Base-by-base conservation (phyloP, 768 basidiomycete genomes). In the Tricholoma bakamatsutake region DNA sequence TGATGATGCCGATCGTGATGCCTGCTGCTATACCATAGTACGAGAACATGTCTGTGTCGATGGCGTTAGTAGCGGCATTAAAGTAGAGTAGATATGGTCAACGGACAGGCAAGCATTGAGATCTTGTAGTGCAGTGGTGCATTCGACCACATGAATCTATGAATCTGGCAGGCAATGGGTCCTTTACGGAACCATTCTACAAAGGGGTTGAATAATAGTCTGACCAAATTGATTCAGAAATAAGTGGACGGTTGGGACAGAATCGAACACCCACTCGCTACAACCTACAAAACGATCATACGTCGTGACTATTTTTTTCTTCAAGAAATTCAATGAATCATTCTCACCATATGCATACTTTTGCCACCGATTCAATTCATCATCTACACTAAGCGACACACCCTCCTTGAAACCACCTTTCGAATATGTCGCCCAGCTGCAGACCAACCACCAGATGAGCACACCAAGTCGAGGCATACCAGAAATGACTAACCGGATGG, bases 351-450 rank as follows among this genome's bases (percentile, higher is more conserved):
- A 85, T 50, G 81, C 70, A 60, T 80, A 81, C 58, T 94, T 95
- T 57, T 93, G 90, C 93, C 93, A 96, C 3, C 93, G 71, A 63
- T 93, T 93, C 46, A 94, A 68, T 66, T 96, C 93, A 67, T 95
- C 93, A 56, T 93, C 92, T 60, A 84, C 82, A 3, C 88, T 93
- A 28, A 96, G 76, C 1, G 87, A 88, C 27, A 96, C 93, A 60
- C 93, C 93, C 66, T 96, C 93, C 71, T 93, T 88, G 77, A 94
- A 96, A 4, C 77, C 85, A 34, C 89, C 84, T n/a, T 85, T 77
- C 1, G 84, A 85, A 67, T 95, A 95, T 1, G 89, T 90, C 49
- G 90, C 88, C 91, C 88, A 87, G 7, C 83, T 82, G 57, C 73
- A 76, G 2, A n/a, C 43, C 8, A 27, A 30, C 12, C 21, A n/a